Base-by-base conservation (phyloP, 345 rosid species). In the Corymbia maculata region DNA sequence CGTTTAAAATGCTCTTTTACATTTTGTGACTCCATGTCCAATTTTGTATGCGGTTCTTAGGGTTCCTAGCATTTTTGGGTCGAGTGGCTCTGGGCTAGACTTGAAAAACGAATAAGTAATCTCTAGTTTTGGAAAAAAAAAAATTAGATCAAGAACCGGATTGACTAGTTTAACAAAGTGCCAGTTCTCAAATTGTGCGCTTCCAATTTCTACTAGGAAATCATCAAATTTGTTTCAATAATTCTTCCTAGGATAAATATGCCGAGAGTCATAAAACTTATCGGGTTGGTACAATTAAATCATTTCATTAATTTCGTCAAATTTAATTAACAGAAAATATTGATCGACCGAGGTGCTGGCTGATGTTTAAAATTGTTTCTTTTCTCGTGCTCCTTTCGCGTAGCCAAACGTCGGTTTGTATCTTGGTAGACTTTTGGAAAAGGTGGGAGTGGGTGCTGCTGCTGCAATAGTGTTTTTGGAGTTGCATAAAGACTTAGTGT, bases 311-410 rank as follows among this genome's bases (percentile, higher is more conserved):
- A 9, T 3, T 2, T 2, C 4, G 0, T 19, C 13, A 1, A 64
- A 75, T 75, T 75, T 42, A 19, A 19, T 22, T 42, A 75, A 42
- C 4, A 4, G 2, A 42, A 36, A 21, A 75, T 36, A 42, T 3
- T 6, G 26, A 36, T 36, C 1, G 4, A 75, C 7, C 0, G 0
- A 11, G 7, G 10, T 6, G 4, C 26, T 1, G 10, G 42, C 6
- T 0, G 0, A 75, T 36, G 49, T 36, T 75, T 4, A 11, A 10
- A 59, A 24, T 59, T 26, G 28, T 11, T 59, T 59, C 26, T 2
- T 59, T 26, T 59, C 64, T 13, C 5, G 28, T 59, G 66, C 26
- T 59, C 64, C 5, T 9, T 59, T 24, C 24, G 66, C 4, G 66
- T 12, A 10, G 26, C 26, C 30, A 59, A 59, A 24, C 26, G 66